Evolutionary conservation across 1,284 basidiomycete genomes (phyloP).

Genomic region (Puccinia hordei): DNA sequence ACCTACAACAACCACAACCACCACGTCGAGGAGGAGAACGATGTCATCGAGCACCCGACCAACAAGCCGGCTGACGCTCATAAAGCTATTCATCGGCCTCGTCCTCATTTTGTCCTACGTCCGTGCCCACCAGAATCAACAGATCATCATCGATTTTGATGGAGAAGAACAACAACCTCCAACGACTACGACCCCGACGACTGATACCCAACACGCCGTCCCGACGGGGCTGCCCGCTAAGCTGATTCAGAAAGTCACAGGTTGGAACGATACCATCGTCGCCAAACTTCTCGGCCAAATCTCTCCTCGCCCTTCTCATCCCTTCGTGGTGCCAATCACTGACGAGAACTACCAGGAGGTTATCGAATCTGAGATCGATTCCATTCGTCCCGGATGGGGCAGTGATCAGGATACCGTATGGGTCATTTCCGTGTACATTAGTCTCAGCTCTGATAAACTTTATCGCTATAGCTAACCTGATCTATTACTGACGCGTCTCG

Average conservation of each 20-base stretch:
- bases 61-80: background rate
- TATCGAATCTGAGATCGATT: constrained; percentile 43
- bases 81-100: background rate
- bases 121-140: constrained; percentile 14
- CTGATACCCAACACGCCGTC: background rate
- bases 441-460: background rate
- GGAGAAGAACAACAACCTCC: constrained; percentile 2
- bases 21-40: background rate
- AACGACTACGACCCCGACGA: background rate
- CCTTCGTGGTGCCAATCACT: constrained; percentile 37
- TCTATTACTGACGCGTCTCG: background rate
- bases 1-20: too few species aligned
- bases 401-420: constrained; percentile 45
- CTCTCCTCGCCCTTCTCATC: constrained; percentile 37
- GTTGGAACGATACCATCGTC: constrained; percentile 40
- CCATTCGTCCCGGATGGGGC: constrained; percentile 39
- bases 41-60: background rate
- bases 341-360: constrained; percentile 45
- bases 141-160: constrained; percentile 35
- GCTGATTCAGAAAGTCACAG: constrained; percentile 41
- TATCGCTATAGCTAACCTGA: background rate
- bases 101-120: background rate
- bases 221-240: constrained; percentile 34
- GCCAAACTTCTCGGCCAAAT: constrained; percentile 45
- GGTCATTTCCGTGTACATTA: constrained; percentile 45